Evolutionary conservation across 2,329 filamentous ascomycete species (phyloP).

Genomic region (Amylocarpus encephaloides): DNA sequence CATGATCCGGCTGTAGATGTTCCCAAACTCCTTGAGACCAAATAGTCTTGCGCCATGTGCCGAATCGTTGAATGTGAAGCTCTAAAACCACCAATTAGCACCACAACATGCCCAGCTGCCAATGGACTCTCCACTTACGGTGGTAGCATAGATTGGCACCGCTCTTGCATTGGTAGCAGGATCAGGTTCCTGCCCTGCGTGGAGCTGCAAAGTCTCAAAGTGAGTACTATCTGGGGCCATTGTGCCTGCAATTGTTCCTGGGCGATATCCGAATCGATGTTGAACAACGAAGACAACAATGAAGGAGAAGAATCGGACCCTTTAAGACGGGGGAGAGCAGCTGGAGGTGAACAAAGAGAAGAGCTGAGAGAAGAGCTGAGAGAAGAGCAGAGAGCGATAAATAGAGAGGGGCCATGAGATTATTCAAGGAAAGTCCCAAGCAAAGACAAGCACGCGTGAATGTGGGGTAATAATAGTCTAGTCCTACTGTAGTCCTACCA

Average conservation of each 20-base stretch:
- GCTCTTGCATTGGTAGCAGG: conserved; percentile 78
- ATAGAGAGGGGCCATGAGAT: not conserved
- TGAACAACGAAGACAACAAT: not conserved
- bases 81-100: conserved; percentile 42
- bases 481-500: not conserved
- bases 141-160: conserved; percentile 92
- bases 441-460: not conserved
- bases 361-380: not conserved
- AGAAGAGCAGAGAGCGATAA: not conserved
- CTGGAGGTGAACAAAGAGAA: not conserved
- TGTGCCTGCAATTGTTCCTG: conserved; percentile 1
- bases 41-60: conserved; percentile 93
- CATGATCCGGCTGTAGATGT: conserved; percentile 96
- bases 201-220: conserved; percentile 82
- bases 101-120: not conserved
- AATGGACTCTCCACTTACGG: conserved; percentile 37
- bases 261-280: not conserved
- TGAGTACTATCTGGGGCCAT: conserved; percentile 41
- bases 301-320: not conserved
- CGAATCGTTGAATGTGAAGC: conserved; percentile 90
- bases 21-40: conserved; percentile 87
- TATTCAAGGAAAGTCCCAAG: not conserved
- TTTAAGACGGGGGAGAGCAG: not conserved
- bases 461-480: conserved; percentile 4
- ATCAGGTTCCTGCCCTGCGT: conserved; percentile 81